Evolutionary conservation across 257 asterid genomes (phyloP).

Genomic region (Dorcoceras hygrometricum): DNA sequence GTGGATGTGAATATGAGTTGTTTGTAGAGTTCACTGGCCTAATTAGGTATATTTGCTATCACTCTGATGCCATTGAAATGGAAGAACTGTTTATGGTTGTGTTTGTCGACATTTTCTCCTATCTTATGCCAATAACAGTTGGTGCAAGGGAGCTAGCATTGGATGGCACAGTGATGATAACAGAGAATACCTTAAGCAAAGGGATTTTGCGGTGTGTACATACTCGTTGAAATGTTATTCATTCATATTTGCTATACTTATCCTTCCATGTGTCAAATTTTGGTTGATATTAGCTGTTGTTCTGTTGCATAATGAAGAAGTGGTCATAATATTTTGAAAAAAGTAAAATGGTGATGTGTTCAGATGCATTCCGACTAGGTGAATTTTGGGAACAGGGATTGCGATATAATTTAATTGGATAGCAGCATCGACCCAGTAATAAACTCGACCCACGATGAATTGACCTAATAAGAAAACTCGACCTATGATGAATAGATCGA

Average conservation of each 20-base stretch:
- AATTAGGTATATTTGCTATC: constrained; percentile 49
- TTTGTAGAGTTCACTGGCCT: constrained; percentile 89
- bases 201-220: constrained; percentile 71
- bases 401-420: too few species aligned
- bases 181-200: constrained; percentile 79
- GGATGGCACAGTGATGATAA: too few species aligned
- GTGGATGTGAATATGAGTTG: constrained; percentile 76
- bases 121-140: constrained; percentile 30
- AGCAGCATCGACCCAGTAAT: too few species aligned
- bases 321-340: too few species aligned
- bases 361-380: too few species aligned
- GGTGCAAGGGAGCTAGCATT: too few species aligned
- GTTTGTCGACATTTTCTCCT: background rate
- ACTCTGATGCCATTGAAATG: background rate
- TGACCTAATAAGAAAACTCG: too few species aligned
- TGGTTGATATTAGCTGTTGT: background rate
- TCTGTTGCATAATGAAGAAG: too few species aligned
- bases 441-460: too few species aligned
- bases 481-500: too few species aligned
- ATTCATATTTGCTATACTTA: background rate
- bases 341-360: too few species aligned
- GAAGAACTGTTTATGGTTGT: background rate
- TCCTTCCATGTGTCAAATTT: constrained; percentile 12
- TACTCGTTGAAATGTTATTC: constrained; percentile 12
- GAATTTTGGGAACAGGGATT: too few species aligned